Evolutionary conservation across 2,329 filamentous ascomycete genomes (phyloP).

Genomic region (Madurella fahalii): DNA sequence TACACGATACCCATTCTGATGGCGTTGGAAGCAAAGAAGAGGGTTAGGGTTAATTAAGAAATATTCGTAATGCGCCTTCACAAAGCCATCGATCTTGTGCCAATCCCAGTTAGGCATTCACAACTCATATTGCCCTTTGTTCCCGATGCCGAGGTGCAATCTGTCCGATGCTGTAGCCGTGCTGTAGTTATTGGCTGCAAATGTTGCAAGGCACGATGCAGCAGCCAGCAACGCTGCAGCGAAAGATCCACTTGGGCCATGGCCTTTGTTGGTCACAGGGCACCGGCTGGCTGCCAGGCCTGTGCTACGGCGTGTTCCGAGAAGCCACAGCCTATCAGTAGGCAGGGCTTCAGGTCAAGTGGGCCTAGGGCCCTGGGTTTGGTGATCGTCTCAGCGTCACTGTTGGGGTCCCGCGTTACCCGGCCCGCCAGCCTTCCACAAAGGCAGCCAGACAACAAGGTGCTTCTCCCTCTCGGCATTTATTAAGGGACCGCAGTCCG

Average conservation of each 20-base stretch:
- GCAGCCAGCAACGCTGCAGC: neutral
- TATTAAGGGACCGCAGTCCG: conserved; percentile 1
- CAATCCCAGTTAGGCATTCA: neutral
- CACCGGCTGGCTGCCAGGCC: neutral
- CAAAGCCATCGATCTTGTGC: neutral
- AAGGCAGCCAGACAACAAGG: conserved; percentile 4
- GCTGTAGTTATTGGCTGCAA: neutral
- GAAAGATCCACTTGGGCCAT: neutral
- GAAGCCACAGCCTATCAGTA: conserved; percentile 12
- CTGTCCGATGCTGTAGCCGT: neutral
- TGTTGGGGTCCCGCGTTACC: neutral
- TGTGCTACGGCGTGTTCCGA: neutral
- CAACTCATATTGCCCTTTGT: neutral
- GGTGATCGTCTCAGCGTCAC: conserved; percentile 11
- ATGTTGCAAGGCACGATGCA: neutral
- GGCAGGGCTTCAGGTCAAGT: conserved; percentile 6
- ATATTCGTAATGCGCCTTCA: neutral
- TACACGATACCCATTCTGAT: conserved; percentile 11
- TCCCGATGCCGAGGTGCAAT: neutral
- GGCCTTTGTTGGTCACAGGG: neutral
- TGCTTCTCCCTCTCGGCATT: neutral
- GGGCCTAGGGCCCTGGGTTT: conserved; percentile 1
- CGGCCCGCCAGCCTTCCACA: conserved; percentile 9
- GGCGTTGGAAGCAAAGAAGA: neutral
- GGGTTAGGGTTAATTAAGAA: neutral